Evolutionary conservation across 768 basidiomycete genomes (phyloP).

Genomic region (Phylloporus sp.): DNA sequence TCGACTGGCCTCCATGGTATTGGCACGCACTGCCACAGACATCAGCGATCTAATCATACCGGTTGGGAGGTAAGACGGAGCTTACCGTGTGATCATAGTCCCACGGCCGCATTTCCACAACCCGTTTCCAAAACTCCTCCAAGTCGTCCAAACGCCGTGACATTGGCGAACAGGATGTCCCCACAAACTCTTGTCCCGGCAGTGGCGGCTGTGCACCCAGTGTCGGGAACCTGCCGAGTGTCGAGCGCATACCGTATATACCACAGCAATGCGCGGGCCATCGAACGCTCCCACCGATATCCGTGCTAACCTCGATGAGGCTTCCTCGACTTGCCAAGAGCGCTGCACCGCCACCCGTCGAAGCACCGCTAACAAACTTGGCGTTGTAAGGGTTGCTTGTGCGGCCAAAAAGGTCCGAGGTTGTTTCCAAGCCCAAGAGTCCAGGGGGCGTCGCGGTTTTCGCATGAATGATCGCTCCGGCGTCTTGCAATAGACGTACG

Average conservation of each 20-base stretch:
- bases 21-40: slow-evolving; percentile 35
- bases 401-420: slow-evolving; percentile 43
- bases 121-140: slow-evolving; percentile 40
- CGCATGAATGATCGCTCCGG: slow-evolving; percentile 39
- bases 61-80: background rate
- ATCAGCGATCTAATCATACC: background rate
- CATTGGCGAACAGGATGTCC: slow-evolving; percentile 38
- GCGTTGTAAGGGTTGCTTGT: slow-evolving; percentile 48
- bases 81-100: slow-evolving; percentile 41
- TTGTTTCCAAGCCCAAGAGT: slow-evolving; percentile 37
- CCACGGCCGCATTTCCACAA: slow-evolving; percentile 41
- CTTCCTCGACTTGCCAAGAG: slow-evolving; percentile 44
- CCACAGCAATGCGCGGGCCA: slow-evolving; percentile 49
- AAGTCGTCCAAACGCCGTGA: slow-evolving; percentile 41
- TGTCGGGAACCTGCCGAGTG: slow-evolving; percentile 36
- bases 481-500: slow-evolving; percentile 37
- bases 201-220: slow-evolving; percentile 29
- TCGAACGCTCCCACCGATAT: slow-evolving; percentile 48
- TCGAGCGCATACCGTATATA: slow-evolving; percentile 40
- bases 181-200: slow-evolving; percentile 39
- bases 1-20: slow-evolving; percentile 40
- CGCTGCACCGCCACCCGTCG: slow-evolving; percentile 50
- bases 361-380: slow-evolving; percentile 41
- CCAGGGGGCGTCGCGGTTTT: slow-evolving; percentile 45
- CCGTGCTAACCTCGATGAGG: slow-evolving; percentile 45